Evolutionary conservation across 2,329 filamentous ascomycete species (phyloP).

Genomic region (Ascochyta pisi): DNA sequence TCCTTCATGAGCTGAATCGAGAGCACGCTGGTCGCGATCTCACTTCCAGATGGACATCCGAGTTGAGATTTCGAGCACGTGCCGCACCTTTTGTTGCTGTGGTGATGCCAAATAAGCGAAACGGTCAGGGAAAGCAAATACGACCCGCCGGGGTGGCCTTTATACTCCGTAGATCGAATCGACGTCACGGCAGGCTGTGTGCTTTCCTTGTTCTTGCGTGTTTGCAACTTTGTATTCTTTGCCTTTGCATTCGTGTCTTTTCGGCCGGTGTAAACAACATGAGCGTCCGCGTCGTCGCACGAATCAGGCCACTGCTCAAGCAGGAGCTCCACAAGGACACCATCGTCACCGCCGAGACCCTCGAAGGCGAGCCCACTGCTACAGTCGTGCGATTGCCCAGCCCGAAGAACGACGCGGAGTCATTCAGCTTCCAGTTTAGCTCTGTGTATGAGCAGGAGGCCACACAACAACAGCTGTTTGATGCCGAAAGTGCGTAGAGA

Average conservation of each 20-base stretch:
- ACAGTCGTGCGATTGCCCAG: constrained; percentile 87
- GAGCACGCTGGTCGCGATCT: not conserved
- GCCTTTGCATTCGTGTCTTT: constrained; percentile 15
- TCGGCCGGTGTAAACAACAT: constrained; percentile 34
- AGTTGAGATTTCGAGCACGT: constrained; percentile 19
- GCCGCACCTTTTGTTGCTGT: constrained; percentile 13
- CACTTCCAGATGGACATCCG: not conserved
- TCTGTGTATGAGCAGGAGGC: constrained; percentile 83
- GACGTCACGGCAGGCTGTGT: constrained; percentile 39
- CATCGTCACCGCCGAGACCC: constrained; percentile 72
- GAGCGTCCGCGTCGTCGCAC: constrained; percentile 85
- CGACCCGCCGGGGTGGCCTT: constrained; percentile 18
- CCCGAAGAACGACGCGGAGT: constrained; percentile 88
- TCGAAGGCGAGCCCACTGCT: constrained; percentile 51
- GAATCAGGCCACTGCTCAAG: constrained; percentile 86
- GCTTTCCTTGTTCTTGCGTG: constrained; percentile 43
- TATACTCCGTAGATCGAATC: constrained; percentile 25
- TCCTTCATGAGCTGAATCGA: no score
- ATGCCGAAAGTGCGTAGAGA: constrained; percentile 73
- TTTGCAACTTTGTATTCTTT: constrained; percentile 29
- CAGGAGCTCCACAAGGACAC: constrained; percentile 86
- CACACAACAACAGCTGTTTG: constrained; percentile 86
- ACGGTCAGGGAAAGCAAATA: constrained; percentile 17
- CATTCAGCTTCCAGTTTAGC: constrained; percentile 95
- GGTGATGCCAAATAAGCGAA: constrained; percentile 11